Evolutionary conservation across 2,329 filamentous ascomycete species (phyloP), one percentile per base, ranked within the genome.

Genomic region (Bipolaris oryzae): DNA sequence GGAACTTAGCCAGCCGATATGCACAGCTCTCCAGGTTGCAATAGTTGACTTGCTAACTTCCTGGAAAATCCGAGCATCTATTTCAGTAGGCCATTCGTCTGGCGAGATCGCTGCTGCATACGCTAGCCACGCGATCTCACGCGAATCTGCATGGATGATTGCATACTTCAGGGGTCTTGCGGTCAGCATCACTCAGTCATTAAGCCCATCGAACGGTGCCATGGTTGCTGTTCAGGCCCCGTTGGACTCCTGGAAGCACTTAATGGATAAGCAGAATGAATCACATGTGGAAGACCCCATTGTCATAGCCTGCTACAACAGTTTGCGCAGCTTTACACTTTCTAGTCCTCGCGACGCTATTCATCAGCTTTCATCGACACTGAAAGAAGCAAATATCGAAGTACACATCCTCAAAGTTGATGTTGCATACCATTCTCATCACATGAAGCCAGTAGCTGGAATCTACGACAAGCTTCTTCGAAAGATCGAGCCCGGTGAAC

Each of bases 381-480:
- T 81, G 0, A 66, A 76, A 6, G 69, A 74, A 5, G 65, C 74
- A n/a, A 62, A 71, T 3, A 73, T 73, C 7, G 80, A 80, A 53
- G 70, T 68, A 3, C 70, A 77, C 3, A 48, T 66, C 11, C 72
- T 82, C 3, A 72, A 57, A 72, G 53, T 81, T 1, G 75, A 79
- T 23, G 73, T 67, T 11, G 80, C 80, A 0, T 82, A 81, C 49
- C 80, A 82, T 52, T 80, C 77, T 0, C 70, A 73, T 31, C 76
- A 80, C 42, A 80, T 80, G 77, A 28, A 67, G 3, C 44, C 20
- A 52, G 70, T 6, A 70, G 49, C 57, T 23, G 41, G 35, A 10
- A 39, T 60, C 3, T 66, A 69, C 44, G 63, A 59, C 5, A 58
- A 46, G 18, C 46, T 61, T 39, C 41, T 63, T 5, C 35, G 34